A percentile compares a stretch with the other conserved stretches of the same genome.
These are phyloP conservation scores for Diplodia intermedia DNA, from an alignment of 2,329 filamentous ascomycete species.

Conservation along the genomic window DNA sequence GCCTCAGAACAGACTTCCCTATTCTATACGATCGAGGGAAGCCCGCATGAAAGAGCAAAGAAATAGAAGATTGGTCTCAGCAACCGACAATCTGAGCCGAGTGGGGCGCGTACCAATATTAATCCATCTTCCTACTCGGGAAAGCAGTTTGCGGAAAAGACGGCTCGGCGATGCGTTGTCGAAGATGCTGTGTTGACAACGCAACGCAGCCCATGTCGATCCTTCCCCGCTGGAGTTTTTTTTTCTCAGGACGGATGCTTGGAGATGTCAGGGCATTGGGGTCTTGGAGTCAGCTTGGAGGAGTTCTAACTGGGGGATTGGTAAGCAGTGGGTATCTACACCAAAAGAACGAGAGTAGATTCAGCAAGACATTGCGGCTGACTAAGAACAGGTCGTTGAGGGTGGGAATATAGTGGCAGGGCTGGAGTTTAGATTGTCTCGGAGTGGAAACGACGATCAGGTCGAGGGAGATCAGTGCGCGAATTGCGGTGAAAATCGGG, in stretches of 20 bases:
- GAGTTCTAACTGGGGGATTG: background rate
- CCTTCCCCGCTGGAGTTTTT: background rate
- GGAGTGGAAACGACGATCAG: background rate
- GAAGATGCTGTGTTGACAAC: background rate
- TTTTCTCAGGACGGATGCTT: background rate
- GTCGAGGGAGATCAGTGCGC: background rate
- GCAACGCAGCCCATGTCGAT: background rate
- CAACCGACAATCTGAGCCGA: too few species aligned
- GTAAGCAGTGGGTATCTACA: background rate
- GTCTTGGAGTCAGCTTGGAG: background rate
- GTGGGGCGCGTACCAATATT: too few species aligned
- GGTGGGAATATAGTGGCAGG: background rate
- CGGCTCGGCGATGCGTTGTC: background rate
- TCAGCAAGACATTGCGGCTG: background rate
- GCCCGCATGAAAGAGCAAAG: too few species aligned
- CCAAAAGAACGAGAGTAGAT: background rate
- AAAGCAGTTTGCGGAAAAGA: background rate
- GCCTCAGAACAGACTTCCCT: too few species aligned
- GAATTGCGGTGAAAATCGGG: conserved; percentile 2
- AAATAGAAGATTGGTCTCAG: too few species aligned
- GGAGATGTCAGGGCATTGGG: background rate
- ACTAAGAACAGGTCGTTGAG: background rate
- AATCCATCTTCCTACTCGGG: background rate
- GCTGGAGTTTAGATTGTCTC: background rate
- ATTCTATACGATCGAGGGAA: too few species aligned